Evolutionary conservation across 176 grass and related monocot species (phyloP).

Genomic region (Phoenix roebelenii): DNA sequence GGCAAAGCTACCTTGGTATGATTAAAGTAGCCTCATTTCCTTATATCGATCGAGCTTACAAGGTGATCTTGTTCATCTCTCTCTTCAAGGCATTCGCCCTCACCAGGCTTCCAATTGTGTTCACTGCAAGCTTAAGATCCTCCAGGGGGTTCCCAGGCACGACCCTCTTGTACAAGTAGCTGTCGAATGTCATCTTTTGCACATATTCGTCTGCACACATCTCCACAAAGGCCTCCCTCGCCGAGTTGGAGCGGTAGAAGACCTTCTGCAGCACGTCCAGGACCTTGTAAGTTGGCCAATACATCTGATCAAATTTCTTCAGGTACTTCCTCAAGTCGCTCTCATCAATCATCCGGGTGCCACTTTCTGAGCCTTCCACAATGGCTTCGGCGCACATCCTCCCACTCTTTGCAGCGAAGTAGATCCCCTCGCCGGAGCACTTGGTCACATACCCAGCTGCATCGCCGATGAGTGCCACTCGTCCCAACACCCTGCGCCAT

Average conservation of each 20-base stretch:
- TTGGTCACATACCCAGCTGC: conserved; percentile 97
- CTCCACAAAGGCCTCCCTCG: conserved; percentile 91
- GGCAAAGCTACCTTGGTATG: too few relatives aligned
- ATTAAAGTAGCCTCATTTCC: too few relatives aligned
- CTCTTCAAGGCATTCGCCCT: conserved; percentile 68
- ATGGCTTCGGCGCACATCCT: conserved; percentile 87
- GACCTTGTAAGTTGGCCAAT: conserved; percentile 99
- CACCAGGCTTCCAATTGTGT: conserved; percentile 91
- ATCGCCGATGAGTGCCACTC: conserved; percentile 77
- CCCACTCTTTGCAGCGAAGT: conserved; percentile 95
- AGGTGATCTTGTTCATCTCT: conserved; percentile 90
- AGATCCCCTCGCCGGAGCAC: conserved; percentile 97
- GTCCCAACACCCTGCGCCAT: conserved; percentile 38
- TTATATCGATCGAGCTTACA: conserved; percentile 27
- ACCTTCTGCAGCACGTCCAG: conserved; percentile 98
- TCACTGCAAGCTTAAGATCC: conserved; percentile 87
- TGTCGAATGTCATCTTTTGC: conserved; percentile 98
- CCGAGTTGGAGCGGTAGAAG: conserved; percentile 93
- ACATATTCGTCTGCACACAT: conserved; percentile 99
- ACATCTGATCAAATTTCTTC: conserved; percentile 74
- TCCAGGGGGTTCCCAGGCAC: conserved; percentile 94
- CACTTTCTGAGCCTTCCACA: conserved; percentile 69
- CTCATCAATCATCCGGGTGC: conserved; percentile 77
- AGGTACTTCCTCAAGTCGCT: conserved; percentile 92
- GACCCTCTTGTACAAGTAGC: conserved; percentile 96